Evolutionary conservation across 1,284 basidiomycete species (phyloP).

Genomic region (Tetrapyrgos nigripes): DNA sequence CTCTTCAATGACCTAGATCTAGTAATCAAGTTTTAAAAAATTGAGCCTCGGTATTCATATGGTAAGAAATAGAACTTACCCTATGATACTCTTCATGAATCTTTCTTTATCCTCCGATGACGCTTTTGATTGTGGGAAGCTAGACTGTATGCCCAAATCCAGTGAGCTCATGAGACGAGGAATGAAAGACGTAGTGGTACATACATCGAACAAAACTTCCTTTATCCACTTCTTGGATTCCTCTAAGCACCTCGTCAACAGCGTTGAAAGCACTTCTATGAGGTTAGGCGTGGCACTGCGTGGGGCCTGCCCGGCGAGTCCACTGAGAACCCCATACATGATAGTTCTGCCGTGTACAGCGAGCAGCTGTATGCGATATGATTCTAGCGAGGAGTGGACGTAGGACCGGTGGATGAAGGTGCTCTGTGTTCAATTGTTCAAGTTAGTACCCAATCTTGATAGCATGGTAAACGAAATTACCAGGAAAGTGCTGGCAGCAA

Average conservation of each 20-base stretch:
- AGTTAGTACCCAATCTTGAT: neutral
- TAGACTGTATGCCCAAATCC: conserved; percentile 46
- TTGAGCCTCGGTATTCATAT: conserved; percentile 3
- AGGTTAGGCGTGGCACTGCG: conserved; percentile 85
- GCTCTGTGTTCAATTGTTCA: conserved; percentile 41
- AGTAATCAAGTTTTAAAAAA: neutral
- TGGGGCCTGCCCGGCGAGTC: conserved; percentile 83
- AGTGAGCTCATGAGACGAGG: neutral
- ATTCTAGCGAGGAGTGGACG: conserved; percentile 50
- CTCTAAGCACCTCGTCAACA: conserved; percentile 61
- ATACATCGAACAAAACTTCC: conserved; percentile 72
- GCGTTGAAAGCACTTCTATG: conserved; percentile 76
- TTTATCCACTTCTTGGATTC: conserved; percentile 74
- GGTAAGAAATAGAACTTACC: conserved; percentile 48
- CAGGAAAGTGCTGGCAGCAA: conserved; percentile 82
- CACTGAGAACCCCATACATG: conserved; percentile 74
- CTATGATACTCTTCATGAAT: conserved; percentile 76
- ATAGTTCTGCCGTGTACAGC: conserved; percentile 71
- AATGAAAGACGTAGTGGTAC: conserved; percentile 28
- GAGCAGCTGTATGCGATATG: conserved; percentile 46
- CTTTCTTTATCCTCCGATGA: conserved; percentile 75
- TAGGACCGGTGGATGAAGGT: conserved; percentile 69
- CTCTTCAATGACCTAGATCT: conserved; percentile 70
- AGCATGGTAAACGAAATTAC: conserved; percentile 49
- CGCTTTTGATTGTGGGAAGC: conserved; percentile 71